Base-by-base conservation (phyloP, 768 basidiomycete species). In the Cystofilobasidium ferigula region DNA sequence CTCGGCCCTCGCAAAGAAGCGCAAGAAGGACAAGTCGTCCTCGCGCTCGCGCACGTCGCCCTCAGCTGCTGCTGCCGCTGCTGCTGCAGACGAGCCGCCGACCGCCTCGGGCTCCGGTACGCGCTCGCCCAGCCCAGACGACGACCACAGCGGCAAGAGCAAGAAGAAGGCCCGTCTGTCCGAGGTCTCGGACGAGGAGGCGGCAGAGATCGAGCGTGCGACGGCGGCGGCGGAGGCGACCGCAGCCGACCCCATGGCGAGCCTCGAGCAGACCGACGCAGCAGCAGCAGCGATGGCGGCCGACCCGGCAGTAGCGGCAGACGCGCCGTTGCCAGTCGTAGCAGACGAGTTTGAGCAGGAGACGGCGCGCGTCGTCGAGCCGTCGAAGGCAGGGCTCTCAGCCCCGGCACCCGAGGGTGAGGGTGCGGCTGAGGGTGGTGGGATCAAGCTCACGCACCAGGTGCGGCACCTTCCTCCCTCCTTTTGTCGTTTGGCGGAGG, bases 311-410 rank as follows among this genome's bases (percentile, higher is more conserved):
- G 36, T 22, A 18, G 60, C 32, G 0, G 38, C 30, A 2, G 60
- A 69, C n/a, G 71, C 63, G 13, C 57, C 85, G 6, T 81, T 81
- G 61, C 88, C 91, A 10, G 80, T 89, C 0, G 85, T 90, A 9
- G 82, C 94, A 14, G 94, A 98, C 76, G 92, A 94, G 69, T 91
- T 97, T 73, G 89, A 93, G 77, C 90, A 87, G 0, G 89, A 93
- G 71, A 91, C 89, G 0, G 90, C 89, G 75, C 84, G 92, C 56
- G 91, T 95, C 75, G 84, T 97, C 64, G 87, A 62, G 30, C 61
- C 86, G 26, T 88, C 87, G 1, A 89, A 86, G 71, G 88, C 88
- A 56, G 93, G 93, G 7, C 77, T 98, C 12, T 60, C 42, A 36
- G 60, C 24, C 26, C 35, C 57, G 10, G 47, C 30, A 47, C 38